These are phyloP conservation scores for Aspergillus homomorphus DNA, from an alignment of 495 filamentous ascomycete species.

Conservation along the genomic window DNA sequence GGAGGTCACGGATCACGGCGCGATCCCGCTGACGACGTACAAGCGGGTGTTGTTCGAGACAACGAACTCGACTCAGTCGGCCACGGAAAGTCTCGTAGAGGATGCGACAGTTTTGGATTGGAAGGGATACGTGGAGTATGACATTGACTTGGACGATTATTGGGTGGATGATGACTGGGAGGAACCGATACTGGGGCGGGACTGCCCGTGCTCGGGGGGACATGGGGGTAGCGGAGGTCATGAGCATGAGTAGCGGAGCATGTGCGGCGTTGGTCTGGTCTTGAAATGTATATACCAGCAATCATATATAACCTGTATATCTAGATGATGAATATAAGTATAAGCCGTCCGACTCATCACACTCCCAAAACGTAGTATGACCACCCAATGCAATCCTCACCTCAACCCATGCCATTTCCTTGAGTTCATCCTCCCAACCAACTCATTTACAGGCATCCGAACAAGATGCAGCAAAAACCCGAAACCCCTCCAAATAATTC, in stretches of 20 bases:
- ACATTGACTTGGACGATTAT: background rate
- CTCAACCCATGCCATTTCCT: background rate
- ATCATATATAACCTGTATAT: no score
- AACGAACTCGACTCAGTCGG: slow-evolving; percentile 19
- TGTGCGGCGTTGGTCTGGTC: no score
- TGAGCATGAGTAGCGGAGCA: background rate
- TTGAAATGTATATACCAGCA: no score
- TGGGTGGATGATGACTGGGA: background rate
- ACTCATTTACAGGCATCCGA: no score
- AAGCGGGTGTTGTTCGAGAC: slow-evolving; percentile 39
- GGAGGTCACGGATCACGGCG: slow-evolving; percentile 38
- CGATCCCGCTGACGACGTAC: slow-evolving; percentile 36
- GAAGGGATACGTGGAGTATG: background rate
- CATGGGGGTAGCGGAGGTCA: background rate
- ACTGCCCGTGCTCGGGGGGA: background rate
- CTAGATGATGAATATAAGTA: background rate
- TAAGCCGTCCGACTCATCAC: no score
- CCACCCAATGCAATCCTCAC: no score
- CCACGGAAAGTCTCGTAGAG: background rate
- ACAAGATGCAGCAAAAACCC: no score
- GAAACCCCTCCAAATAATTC: background rate
- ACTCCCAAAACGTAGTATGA: no score
- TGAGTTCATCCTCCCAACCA: background rate
- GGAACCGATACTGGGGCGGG: background rate
- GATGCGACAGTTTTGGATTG: background rate